Percentiles rank a stretch among this genome's conserved stretches.
Evolutionary conservation across 2,329 filamentous ascomycete genomes (phyloP).

Genomic region (Fusarium duplospermum): DNA sequence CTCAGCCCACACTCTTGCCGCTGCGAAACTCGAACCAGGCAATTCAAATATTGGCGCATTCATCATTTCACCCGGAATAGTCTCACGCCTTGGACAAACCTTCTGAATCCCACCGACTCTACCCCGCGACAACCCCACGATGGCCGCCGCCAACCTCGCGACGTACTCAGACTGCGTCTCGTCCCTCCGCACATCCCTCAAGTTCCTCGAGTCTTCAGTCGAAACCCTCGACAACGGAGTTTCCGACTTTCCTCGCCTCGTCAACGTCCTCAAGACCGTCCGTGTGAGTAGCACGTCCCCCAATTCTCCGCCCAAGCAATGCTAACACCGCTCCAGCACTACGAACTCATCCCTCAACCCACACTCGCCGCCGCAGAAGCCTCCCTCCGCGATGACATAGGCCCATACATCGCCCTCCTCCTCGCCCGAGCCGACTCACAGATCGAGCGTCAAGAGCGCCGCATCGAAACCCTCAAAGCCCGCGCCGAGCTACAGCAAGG

Average conservation of each 20-base stretch:
- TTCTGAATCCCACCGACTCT: not conserved
- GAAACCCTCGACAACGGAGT: slow-evolving; percentile 67
- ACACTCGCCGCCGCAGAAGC: slow-evolving; percentile 85
- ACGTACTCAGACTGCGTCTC: slow-evolving; percentile 69
- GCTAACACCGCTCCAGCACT: slow-evolving; percentile 70
- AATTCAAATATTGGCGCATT: not conserved
- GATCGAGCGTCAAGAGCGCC: slow-evolving; percentile 83
- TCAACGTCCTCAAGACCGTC: slow-evolving; percentile 67
- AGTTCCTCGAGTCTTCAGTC: slow-evolving; percentile 70
- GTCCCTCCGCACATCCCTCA: slow-evolving; percentile 69
- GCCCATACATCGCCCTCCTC: slow-evolving; percentile 84
- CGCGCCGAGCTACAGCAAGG: slow-evolving; percentile 87
- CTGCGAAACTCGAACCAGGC: not conserved
- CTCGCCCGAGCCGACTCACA: slow-evolving; percentile 86
- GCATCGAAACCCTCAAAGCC: slow-evolving; percentile 85
- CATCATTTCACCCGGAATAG: not conserved
- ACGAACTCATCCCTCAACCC: slow-evolving; percentile 89
- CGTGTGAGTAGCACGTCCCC: slow-evolving; percentile 56
- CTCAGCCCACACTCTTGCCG: not conserved
- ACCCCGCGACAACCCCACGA: slow-evolving; percentile 27
- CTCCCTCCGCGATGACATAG: slow-evolving; percentile 87
- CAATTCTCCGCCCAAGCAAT: not conserved
- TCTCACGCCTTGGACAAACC: not conserved
- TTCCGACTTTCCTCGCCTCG: slow-evolving; percentile 67
- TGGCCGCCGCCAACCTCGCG: slow-evolving; percentile 43